These are phyloP conservation scores for Vicia faba DNA, from an alignment of 306 rosid genomes.

Conservation along the genomic window DNA sequence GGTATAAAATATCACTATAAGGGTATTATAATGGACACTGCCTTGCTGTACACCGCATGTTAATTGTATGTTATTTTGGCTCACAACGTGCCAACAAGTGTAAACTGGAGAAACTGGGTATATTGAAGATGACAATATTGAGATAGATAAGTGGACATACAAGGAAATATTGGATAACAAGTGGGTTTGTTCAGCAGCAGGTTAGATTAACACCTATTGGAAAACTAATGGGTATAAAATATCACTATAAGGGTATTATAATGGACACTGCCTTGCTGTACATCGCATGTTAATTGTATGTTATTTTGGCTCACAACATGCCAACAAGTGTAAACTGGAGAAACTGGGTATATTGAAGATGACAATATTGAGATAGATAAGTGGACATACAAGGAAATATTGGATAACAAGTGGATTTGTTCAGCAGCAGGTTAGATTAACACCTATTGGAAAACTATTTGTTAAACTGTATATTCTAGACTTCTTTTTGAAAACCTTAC, in stretches of 20 bases:
- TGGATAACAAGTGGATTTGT: slow-evolving; percentile 17
- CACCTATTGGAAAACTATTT: not conserved
- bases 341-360: slow-evolving; percentile 2
- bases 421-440: slow-evolving; percentile 6
- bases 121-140: slow-evolving; percentile 3
- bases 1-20: slow-evolving; percentile 11
- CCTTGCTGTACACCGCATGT: not conserved
- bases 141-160: slow-evolving; percentile 19
- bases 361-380: slow-evolving; percentile 13
- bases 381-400: slow-evolving; percentile 5
- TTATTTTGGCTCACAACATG: slow-evolving; percentile 7
- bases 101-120: slow-evolving; percentile 4
- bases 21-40: slow-evolving; percentile 13
- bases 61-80: slow-evolving; percentile 7
- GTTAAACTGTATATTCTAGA: not conserved
- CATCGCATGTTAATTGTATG: not conserved
- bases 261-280: slow-evolving; percentile 12
- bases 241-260: slow-evolving; percentile 10
- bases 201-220: not conserved
- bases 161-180: slow-evolving; percentile 1
- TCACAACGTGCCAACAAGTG: slow-evolving; percentile 11
- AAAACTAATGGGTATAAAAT: slow-evolving; percentile 1
- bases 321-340: slow-evolving; percentile 17
- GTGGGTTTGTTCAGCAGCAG: slow-evolving; percentile 22
- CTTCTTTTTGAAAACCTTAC: slow-evolving; percentile 13